These are phyloP conservation scores for Leishmania mexicana DNA, from an alignment of 208 protist genomes.

Conservation along the genomic window DNA sequence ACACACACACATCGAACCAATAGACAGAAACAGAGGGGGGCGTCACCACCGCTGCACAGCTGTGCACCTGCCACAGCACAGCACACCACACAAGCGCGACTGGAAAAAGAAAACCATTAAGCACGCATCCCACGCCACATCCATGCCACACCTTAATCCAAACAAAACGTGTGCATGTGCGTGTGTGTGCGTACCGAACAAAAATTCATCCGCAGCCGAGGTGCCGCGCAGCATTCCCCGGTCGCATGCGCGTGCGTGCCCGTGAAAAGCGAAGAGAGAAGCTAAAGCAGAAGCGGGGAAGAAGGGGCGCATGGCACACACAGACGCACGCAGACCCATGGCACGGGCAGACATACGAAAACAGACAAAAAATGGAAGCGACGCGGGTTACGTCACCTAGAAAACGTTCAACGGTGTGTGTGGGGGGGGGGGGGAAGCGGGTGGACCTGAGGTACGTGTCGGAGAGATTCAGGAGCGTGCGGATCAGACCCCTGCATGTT, in stretches of 20 bases:
- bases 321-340: not conserved
- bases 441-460: not conserved
- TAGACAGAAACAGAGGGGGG: not conserved
- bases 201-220: not conserved
- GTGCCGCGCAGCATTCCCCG: not conserved
- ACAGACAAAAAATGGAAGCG: not conserved
- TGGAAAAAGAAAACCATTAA: not conserved
- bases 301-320: not conserved
- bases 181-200: not conserved
- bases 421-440: not conserved
- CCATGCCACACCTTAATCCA: not conserved
- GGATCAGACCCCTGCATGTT: not conserved
- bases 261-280: not conserved
- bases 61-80: not conserved
- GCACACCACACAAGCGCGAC: not conserved
- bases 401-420: not conserved
- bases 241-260: not conserved
- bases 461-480: not conserved
- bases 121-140: not conserved
- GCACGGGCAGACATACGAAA: not conserved
- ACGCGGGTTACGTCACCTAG: not conserved
- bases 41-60: not conserved
- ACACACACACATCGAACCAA: not conserved
- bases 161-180: not conserved
- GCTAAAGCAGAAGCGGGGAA: not conserved